Evolutionary conservation across 495 filamentous ascomycete species (phyloP).

Genomic region (Endocarpon pusillum): DNA sequence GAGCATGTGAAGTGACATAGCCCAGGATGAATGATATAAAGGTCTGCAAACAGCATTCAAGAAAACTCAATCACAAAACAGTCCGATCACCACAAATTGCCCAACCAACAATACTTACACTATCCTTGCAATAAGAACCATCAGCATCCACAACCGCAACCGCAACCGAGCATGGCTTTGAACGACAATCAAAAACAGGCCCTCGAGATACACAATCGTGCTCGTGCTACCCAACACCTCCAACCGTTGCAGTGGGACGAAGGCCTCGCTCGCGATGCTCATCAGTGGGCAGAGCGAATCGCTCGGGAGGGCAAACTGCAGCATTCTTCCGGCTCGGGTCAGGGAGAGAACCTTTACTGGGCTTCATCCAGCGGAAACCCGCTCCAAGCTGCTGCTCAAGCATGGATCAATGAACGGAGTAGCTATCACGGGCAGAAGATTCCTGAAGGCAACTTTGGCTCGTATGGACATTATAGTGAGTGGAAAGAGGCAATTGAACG

Average conservation of each 20-base stretch:
- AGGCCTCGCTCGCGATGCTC: not conserved
- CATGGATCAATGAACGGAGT: not conserved
- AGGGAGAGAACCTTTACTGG: not conserved
- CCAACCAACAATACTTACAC: too few relatives aligned
- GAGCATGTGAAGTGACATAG: too few relatives aligned
- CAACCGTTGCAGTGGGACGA: not conserved
- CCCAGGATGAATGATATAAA: too few relatives aligned
- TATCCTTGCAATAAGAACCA: too few relatives aligned
- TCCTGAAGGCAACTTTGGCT: not conserved
- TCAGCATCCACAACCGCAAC: too few relatives aligned
- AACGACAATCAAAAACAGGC: too few relatives aligned
- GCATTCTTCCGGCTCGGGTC: not conserved
- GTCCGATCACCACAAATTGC: too few relatives aligned
- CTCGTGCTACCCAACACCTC: not conserved
- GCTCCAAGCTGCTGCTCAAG: not conserved
- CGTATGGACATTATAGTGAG: slow-evolving; percentile 2
- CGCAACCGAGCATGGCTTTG: too few relatives aligned
- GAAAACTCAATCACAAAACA: too few relatives aligned
- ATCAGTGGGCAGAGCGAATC: not conserved
- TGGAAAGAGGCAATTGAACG: too few relatives aligned
- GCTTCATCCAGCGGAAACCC: not conserved
- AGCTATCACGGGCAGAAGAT: slow-evolving; percentile 1
- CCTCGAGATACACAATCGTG: slow-evolving; percentile 1
- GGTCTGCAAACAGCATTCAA: too few relatives aligned
- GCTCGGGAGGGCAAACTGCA: not conserved